phyloP scores from a whole-genome alignment of 257 asterid genomes.

The Jasminum sambac region DNA sequence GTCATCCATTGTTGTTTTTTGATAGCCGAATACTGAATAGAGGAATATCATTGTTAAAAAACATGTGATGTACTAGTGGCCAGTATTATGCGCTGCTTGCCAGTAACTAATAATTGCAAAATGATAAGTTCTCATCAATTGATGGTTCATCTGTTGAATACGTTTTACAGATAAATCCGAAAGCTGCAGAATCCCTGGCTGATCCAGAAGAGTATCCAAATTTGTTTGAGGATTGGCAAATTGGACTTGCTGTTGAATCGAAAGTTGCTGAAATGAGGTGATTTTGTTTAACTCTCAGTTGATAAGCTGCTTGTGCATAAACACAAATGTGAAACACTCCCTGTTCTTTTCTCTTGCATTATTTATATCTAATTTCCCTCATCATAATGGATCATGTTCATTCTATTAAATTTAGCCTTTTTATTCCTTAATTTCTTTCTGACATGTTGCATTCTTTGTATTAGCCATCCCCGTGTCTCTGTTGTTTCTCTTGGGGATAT shows the following conservation, averaged over 20 bases:
- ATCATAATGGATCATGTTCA: background rate
- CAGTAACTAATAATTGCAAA: background rate
- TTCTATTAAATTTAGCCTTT: background rate
- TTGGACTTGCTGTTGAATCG: conserved; percentile 78
- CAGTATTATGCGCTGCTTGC: background rate
- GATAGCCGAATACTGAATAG: background rate
- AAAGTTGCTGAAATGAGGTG: conserved; percentile 53
- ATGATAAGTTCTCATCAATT: background rate
- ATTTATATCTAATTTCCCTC: background rate
- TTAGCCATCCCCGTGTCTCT: conserved; percentile 10
- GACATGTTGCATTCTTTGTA: conserved; percentile 1
- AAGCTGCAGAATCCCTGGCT: conserved; percentile 95
- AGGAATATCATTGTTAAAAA: background rate
- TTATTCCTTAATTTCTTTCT: conserved; percentile 6
- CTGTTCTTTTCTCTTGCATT: background rate
- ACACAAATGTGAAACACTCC: background rate
- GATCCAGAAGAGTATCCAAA: conserved; percentile 93
- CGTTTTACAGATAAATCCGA: conserved; percentile 63
- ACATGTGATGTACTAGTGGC: background rate
- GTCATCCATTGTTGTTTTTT: background rate
- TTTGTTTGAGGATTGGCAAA: conserved; percentile 91
- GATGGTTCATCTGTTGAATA: background rate
- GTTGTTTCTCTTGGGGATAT: conserved; percentile 17
- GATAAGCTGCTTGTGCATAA: background rate
- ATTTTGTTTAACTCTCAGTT: conserved; percentile 20